Conservation (phyloP, 2,329 filamentous ascomycete genomes). For the Talaromyces piceae region DNA sequence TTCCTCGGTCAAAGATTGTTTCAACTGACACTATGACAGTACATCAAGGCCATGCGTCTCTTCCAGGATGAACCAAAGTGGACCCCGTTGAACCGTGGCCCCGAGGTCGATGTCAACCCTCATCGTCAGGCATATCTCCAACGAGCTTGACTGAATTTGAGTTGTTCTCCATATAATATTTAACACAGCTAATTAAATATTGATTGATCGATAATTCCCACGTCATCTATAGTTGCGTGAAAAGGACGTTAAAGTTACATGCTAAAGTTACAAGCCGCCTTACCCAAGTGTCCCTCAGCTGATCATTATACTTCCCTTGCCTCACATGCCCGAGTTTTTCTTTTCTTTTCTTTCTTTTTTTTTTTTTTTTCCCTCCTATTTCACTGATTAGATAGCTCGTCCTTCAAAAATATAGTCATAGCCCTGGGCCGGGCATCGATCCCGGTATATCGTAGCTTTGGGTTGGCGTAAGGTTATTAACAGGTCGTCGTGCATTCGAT, state of each 20-base stretch:
- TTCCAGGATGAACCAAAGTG: conserved; percentile 99
- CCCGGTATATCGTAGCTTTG: conserved; percentile 35
- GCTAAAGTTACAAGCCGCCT: too few species aligned
- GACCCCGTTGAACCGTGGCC: conserved; percentile 79
- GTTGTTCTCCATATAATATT: too few species aligned
- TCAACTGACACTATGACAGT: conserved; percentile 47
- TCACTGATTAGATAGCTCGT: too few species aligned
- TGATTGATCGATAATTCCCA: not conserved
- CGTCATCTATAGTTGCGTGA: too few species aligned
- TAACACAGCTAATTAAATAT: conserved; percentile 13
- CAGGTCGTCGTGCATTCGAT: conserved; percentile 25
- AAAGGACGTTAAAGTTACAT: too few species aligned
- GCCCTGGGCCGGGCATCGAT: conserved; percentile 25
- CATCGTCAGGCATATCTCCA: conserved; percentile 71
- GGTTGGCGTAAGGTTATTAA: conserved; percentile 12
- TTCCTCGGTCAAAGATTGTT: not conserved
- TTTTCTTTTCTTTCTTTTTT: too few species aligned
- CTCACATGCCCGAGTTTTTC: too few species aligned
- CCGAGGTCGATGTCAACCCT: conserved; percentile 69
- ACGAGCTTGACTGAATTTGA: not conserved
- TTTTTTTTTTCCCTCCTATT: too few species aligned
- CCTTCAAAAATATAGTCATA: conserved; percentile 15
- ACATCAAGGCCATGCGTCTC: conserved; percentile 88
- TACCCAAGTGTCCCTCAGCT: too few species aligned
- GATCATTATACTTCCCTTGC: too few species aligned